Conservation (phyloP, 208 protist genomes). For the Leishmania gerbilli region DNA sequence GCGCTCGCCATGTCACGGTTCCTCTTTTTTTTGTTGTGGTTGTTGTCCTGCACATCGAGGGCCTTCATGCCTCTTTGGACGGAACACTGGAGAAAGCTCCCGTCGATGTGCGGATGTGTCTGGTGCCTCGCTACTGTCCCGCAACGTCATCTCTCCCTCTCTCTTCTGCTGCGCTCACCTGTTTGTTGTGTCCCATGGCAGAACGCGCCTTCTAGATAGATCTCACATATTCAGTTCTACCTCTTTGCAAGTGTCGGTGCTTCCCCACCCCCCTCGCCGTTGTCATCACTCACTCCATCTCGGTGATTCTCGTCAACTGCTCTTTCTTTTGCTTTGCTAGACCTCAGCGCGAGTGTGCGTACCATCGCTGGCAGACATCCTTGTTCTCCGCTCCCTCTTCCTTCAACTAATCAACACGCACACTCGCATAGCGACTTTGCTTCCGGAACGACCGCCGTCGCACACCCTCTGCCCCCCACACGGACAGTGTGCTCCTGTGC, state of each 20-base stretch:
- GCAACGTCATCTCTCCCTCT: background rate
- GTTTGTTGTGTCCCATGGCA: background rate
- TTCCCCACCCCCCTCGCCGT: background rate
- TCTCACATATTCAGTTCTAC: background rate
- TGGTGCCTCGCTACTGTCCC: background rate
- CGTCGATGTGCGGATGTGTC: background rate
- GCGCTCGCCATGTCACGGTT: background rate
- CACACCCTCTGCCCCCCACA: background rate
- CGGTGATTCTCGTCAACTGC: background rate
- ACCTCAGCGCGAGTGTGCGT: background rate
- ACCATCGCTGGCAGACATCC: background rate
- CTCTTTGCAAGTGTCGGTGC: background rate
- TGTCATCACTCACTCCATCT: background rate
- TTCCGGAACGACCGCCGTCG: background rate
- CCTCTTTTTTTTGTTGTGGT: background rate
- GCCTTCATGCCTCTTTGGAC: background rate
- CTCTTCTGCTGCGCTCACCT: background rate
- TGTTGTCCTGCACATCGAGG: background rate
- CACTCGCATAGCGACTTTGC: background rate
- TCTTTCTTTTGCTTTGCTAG: background rate
- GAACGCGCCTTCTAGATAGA: background rate
- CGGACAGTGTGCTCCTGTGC: background rate
- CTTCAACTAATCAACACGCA: background rate
- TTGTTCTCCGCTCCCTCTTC: background rate
- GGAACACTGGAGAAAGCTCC: background rate